Percentiles rank a stretch among this genome's conserved stretches.
These are phyloP conservation scores for Ehretia macrophylla DNA, from an alignment of 257 asterid genomes.

Conservation along the genomic window DNA sequence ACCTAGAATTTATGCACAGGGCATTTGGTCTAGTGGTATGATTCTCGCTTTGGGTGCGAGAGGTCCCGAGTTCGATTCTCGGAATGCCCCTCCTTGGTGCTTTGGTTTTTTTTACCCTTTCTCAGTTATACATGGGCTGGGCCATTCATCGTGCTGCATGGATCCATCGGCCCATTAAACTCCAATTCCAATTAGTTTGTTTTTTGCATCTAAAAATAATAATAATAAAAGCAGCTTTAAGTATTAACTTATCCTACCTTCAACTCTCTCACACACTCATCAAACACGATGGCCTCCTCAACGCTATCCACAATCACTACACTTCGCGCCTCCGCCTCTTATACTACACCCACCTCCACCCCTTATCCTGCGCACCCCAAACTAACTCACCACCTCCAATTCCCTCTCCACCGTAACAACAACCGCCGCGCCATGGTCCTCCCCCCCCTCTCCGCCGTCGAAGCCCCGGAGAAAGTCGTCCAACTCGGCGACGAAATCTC, in stretches of 20 bases:
- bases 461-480: slow-evolving; percentile 83
- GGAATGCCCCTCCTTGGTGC: slow-evolving; percentile 97
- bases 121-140: too few relatives aligned
- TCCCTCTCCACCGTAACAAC: slow-evolving; percentile 23
- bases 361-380: slow-evolving; percentile 27
- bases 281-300: slow-evolving; percentile 53
- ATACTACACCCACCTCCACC: slow-evolving; percentile 14
- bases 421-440: slow-evolving; percentile 42
- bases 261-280: neutral
- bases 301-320: slow-evolving; percentile 42
- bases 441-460: slow-evolving; percentile 70
- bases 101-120: too few relatives aligned
- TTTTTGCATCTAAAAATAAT: too few relatives aligned
- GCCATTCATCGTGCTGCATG: too few relatives aligned
- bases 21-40: slow-evolving; percentile 89
- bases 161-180: too few relatives aligned
- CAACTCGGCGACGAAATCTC: slow-evolving; percentile 83
- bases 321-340: slow-evolving; percentile 15
- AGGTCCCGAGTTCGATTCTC: slow-evolving; percentile 74
- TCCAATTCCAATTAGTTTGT: too few relatives aligned
- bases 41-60: slow-evolving; percentile 88
- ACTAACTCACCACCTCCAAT: neutral
- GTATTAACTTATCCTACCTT: too few relatives aligned
- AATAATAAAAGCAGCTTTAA: too few relatives aligned
- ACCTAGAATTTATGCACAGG: too few relatives aligned